phyloP scores from a whole-genome alignment of 768 basidiomycete genomes.

The Xerocomellus amylosporus region DNA sequence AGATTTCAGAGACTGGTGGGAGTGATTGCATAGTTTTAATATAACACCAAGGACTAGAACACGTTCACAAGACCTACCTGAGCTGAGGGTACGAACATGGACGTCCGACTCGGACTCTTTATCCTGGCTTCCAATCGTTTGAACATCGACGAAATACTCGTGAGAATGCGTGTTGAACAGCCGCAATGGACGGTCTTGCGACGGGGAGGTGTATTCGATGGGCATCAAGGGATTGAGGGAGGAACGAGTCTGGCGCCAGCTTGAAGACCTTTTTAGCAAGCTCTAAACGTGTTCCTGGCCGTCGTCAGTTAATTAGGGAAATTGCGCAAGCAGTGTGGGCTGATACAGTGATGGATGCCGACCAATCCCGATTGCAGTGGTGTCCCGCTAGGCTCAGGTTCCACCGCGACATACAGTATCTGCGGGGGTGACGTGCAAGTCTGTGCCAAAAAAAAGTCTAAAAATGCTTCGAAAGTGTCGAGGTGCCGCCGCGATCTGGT shows the following conservation, averaged over 20 bases:
- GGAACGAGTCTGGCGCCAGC: not conserved
- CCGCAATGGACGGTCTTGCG: conserved; percentile 17
- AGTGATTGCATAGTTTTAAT: not conserved
- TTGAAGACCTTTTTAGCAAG: conserved; percentile 5
- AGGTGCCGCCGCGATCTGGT: not conserved
- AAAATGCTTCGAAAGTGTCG: not conserved
- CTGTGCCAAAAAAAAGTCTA: not conserved
- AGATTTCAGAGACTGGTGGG: conserved; percentile 14
- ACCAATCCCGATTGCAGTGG: not conserved
- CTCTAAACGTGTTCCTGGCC: conserved; percentile 14
- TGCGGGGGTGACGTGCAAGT: not conserved
- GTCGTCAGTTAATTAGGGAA: conserved; percentile 19
- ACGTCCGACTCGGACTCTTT: conserved; percentile 21
- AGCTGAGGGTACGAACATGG: conserved; percentile 12
- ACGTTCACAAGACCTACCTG: conserved; percentile 18
- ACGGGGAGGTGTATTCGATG: conserved; percentile 8
- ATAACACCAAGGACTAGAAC: not conserved
- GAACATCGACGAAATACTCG: conserved; percentile 12
- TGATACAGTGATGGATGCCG: not conserved
- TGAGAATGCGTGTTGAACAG: conserved; percentile 3
- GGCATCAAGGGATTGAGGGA: conserved; percentile 18
- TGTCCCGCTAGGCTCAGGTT: not conserved
- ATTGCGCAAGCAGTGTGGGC: not conserved
- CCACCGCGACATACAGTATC: not conserved
- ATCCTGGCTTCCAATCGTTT: conserved; percentile 18